These are phyloP conservation scores for Cairneyella variabilis DNA, from an alignment of 495 filamentous ascomycete genomes.

Conservation along the genomic window DNA sequence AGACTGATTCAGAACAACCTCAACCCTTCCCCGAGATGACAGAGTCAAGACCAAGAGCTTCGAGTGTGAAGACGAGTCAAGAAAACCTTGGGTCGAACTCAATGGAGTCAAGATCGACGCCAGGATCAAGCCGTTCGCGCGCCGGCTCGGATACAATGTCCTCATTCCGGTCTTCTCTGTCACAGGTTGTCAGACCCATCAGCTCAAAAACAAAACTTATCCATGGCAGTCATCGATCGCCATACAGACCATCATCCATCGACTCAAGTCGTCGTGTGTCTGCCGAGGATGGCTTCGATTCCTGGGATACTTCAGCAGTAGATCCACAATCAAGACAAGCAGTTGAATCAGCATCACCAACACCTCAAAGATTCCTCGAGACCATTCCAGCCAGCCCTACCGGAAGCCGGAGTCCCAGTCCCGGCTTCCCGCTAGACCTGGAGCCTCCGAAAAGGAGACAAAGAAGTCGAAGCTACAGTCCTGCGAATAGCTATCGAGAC, in stretches of 20 bases:
- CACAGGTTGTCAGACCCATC: conserved; percentile 44
- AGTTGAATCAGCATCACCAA: conserved; percentile 42
- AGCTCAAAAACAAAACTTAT: conserved; percentile 47
- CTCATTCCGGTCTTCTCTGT: conserved; percentile 51
- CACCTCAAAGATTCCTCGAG: conserved; percentile 45
- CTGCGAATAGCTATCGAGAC: conserved; percentile 14
- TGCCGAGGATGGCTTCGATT: conserved; percentile 57
- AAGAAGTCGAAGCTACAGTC: conserved; percentile 29
- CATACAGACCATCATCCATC: conserved; percentile 16
- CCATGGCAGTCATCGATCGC: conserved; percentile 14
- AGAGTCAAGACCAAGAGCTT: conserved; percentile 17
- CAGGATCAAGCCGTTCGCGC: conserved; percentile 21
- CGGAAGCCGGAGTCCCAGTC: conserved; percentile 46
- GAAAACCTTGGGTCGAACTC: conserved; percentile 21
- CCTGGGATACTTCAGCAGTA: conserved; percentile 63
- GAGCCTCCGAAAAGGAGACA: conserved; percentile 27
- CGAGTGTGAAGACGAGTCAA: conserved; percentile 1
- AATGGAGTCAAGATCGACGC: conserved; percentile 24
- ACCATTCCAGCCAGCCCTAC: conserved; percentile 57
- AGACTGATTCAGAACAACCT: conserved; percentile 1
- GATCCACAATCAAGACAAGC: conserved; percentile 54
- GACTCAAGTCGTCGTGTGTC: conserved; percentile 32
- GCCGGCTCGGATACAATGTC: conserved; percentile 43
- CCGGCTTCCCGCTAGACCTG: conserved; percentile 39
- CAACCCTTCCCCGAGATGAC: conserved; percentile 23